These are phyloP conservation scores for Aspergillus ostianus DNA, from an alignment of 495 filamentous ascomycete species.

Conservation along the genomic window DNA sequence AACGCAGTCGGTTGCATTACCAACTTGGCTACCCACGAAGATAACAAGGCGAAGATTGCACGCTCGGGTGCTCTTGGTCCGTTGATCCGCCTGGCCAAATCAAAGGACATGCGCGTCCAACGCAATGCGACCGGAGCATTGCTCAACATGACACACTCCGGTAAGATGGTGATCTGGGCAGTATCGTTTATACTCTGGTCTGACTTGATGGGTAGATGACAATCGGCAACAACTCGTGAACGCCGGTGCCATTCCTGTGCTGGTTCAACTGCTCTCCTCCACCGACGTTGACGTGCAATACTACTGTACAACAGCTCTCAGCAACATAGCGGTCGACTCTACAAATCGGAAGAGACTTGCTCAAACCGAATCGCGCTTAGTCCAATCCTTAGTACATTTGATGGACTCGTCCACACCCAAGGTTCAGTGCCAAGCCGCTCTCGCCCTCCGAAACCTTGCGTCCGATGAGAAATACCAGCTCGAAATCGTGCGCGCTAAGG, in stretches of 20 bases:
- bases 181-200: neutral
- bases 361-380: conserved; percentile 81
- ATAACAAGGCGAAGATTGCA: conserved; percentile 98
- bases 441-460: conserved; percentile 90
- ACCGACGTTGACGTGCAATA: conserved; percentile 97
- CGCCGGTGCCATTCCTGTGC: conserved; percentile 91
- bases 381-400: conserved; percentile 88
- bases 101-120: conserved; percentile 98
- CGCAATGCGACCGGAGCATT: conserved; percentile 94
- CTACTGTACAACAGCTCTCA: conserved; percentile 97
- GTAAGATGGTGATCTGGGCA: conserved; percentile 47
- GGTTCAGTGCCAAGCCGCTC: conserved; percentile 94
- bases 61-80: conserved; percentile 89
- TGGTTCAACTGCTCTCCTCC: conserved; percentile 90
- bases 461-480: conserved; percentile 99
- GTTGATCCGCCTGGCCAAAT: conserved; percentile 87
- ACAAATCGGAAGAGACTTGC: conserved; percentile 87
- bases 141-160: conserved; percentile 98
- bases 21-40: conserved; percentile 95
- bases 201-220: conserved; percentile 62
- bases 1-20: conserved; percentile 99
- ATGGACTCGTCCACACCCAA: conserved; percentile 98
- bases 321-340: conserved; percentile 95
- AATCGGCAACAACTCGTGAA: conserved; percentile 97
- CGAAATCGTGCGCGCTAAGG: conserved; percentile 88